phyloP scores from a whole-genome alignment of 1,284 basidiomycete species.

The Fomitopsis betulina region DNA sequence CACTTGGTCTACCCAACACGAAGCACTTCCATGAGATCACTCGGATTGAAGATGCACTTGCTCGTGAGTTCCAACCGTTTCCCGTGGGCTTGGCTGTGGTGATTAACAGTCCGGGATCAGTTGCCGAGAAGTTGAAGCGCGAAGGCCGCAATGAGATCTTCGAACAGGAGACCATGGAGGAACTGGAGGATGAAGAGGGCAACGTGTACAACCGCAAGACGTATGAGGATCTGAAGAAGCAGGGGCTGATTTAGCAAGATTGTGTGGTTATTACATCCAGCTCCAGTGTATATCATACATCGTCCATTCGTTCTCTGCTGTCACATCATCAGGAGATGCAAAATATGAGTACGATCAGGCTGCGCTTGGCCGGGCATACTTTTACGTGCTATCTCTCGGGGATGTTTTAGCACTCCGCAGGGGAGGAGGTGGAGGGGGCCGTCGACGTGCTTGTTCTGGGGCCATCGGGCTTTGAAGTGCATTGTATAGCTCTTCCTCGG shows the following conservation, averaged over 20 bases:
- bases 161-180: constrained; percentile 91
- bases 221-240: constrained; percentile 89
- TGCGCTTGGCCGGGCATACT: background rate
- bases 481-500: constrained; percentile 76
- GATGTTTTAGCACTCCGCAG: constrained; percentile 14
- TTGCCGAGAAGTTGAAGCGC: constrained; percentile 93
- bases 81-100: background rate
- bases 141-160: constrained; percentile 91
- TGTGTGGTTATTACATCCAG: background rate
- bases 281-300: constrained; percentile 12
- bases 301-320: background rate
- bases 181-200: constrained; percentile 94
- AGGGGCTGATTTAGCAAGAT: constrained; percentile 60
- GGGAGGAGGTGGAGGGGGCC: constrained; percentile 32
- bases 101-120: constrained; percentile 67
- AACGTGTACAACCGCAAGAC: constrained; percentile 93
- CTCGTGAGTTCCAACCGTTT: constrained; percentile 53
- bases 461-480: constrained; percentile 62
- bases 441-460: constrained; percentile 23
- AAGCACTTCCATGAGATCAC: constrained; percentile 99
- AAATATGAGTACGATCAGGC: background rate
- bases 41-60: constrained; percentile 92
- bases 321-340: background rate
- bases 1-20: constrained; percentile 94
- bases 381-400: constrained; percentile 2